phyloP scores from a whole-genome alignment of 2,329 filamentous ascomycete genomes.

The Xenoacremonium recifei region DNA sequence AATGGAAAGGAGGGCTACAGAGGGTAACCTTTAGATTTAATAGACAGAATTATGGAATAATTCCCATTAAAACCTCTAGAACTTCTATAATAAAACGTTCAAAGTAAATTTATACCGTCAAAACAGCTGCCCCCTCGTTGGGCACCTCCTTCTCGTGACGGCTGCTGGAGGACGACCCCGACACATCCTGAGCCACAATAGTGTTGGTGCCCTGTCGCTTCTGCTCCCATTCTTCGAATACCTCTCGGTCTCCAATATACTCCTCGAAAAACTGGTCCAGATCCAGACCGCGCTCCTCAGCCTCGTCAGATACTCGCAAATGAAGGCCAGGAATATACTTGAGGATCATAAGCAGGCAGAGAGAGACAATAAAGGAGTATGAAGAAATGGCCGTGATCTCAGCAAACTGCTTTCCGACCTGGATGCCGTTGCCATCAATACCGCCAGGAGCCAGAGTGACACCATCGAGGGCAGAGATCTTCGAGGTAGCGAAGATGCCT shows the following conservation, averaged over 20 bases:
- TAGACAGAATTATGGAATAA: no score
- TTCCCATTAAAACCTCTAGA: no score
- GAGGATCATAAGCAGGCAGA: conserved; percentile 8
- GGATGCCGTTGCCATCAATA: conserved; percentile 11
- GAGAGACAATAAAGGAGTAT: conserved; percentile 10
- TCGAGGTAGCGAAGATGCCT: conserved; percentile 52
- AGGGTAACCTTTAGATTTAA: no score
- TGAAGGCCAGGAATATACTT: conserved; percentile 14
- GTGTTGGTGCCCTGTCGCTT: conserved; percentile 1
- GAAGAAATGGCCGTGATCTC: conserved; percentile 14
- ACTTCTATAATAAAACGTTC: no score
- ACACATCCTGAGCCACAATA: conserved; percentile 1
- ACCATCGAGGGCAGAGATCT: conserved; percentile 52
- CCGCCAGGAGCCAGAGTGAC: conserved; percentile 26
- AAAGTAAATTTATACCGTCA: no score
- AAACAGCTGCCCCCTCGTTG: no score
- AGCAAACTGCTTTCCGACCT: conserved; percentile 11
- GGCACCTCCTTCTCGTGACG: conserved; percentile 3
- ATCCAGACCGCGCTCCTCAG: conserved; percentile 12
- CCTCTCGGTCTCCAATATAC: conserved; percentile 13
- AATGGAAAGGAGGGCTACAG: no score
- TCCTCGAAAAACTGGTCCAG: conserved; percentile 13
- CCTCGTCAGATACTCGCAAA: conserved; percentile 11
- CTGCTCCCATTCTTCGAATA: conserved; percentile 9
- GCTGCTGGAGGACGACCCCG: conserved; percentile 8